A percentile compares a stretch with the other conserved stretches of the same genome.
Evolutionary conservation across 768 basidiomycete genomes (phyloP).

Genomic region (Trametes punicea): DNA sequence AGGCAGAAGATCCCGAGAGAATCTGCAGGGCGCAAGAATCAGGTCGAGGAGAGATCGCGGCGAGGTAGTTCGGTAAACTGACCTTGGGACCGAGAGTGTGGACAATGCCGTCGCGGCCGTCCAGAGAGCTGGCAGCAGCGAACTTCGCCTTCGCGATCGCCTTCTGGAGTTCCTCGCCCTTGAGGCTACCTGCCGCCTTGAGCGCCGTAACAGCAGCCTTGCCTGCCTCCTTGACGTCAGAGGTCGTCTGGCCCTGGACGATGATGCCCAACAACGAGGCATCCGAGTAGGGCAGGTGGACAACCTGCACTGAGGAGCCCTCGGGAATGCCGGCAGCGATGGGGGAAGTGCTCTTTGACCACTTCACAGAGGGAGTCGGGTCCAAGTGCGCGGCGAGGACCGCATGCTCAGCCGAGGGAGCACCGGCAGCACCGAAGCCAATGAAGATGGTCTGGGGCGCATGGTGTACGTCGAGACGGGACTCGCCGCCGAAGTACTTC

Average conservation of each 20-base stretch:
- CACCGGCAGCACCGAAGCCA: constrained; percentile 75
- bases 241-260: constrained; percentile 63
- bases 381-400: constrained; percentile 80
- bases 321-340: constrained; percentile 57
- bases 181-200: constrained; percentile 42
- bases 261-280: constrained; percentile 84
- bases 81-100: constrained; percentile 65
- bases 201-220: constrained; percentile 67
- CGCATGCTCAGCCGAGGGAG: constrained; percentile 67
- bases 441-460: constrained; percentile 78
- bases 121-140: constrained; percentile 62
- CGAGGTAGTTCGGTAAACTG: constrained; percentile 20
- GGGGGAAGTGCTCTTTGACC: constrained; percentile 73
- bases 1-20: constrained; percentile 53
- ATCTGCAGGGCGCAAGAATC: constrained; percentile 42
- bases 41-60: not conserved
- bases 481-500: constrained; percentile 85
- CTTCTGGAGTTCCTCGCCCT: constrained; percentile 66
- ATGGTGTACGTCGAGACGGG: constrained; percentile 58
- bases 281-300: constrained; percentile 89
- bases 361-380: constrained; percentile 79
- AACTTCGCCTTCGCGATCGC: constrained; percentile 92
- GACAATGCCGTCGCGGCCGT: constrained; percentile 67
- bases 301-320: constrained; percentile 62
- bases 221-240: constrained; percentile 63